phyloP scores from a whole-genome alignment of 306 rosid genomes.

The Dryas drummondii region DNA sequence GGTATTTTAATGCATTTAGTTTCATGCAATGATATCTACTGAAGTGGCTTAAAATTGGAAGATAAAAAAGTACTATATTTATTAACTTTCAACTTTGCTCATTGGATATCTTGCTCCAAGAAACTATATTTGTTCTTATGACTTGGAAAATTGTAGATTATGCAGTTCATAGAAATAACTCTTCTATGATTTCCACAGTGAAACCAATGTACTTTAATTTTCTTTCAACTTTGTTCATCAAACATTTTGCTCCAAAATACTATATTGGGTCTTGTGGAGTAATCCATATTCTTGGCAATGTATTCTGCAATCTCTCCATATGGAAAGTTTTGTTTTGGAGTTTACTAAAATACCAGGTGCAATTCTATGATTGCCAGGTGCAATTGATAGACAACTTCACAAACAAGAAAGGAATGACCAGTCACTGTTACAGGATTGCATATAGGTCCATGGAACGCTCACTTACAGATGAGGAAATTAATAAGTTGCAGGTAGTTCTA shows the following conservation, averaged over 20 bases:
- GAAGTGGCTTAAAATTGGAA: background rate
- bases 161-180: background rate
- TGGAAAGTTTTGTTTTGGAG: background rate
- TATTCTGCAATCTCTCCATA: background rate
- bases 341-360: background rate
- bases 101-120: background rate
- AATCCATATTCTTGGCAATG: background rate
- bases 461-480: constrained; percentile 92
- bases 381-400: constrained; percentile 91
- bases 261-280: background rate
- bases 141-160: background rate
- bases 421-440: constrained; percentile 94
- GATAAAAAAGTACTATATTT: background rate
- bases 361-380: constrained; percentile 47
- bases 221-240: background rate
- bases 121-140: background rate
- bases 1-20: background rate
- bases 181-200: background rate
- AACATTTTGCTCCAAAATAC: background rate
- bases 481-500: constrained; percentile 47
- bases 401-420: constrained; percentile 94
- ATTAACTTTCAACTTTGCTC: background rate
- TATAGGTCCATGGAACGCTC: constrained; percentile 96
- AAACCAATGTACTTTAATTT: no score
- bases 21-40: background rate